Base-by-base conservation (phyloP, 2,329 filamentous ascomycete genomes). In the Onygenales sp. region DNA sequence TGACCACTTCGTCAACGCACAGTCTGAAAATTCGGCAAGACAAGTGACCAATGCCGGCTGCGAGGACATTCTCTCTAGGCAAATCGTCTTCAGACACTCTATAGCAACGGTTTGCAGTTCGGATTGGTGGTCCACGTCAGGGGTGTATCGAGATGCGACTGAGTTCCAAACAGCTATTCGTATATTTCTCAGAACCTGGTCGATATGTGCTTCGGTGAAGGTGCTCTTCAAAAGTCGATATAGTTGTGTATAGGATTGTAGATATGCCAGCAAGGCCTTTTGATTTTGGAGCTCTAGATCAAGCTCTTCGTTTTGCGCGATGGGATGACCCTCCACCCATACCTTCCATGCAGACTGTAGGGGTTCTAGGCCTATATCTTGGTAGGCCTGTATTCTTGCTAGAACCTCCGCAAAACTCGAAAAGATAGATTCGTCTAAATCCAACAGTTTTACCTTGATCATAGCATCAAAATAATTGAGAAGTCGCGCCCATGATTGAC, bases 251-350 rank as follows among this genome's bases (percentile, higher is more conserved):
- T 93, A 80, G 1, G 86, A 79, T 21, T 84, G 79, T 1, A 93
- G 80, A 70, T 95, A 96, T n/a, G 90, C 87, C 33, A 88, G 73
- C n/a, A 92, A 79, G 9, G 88, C 90, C 53, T 85, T 84, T 64
- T 95, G 88, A 59, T 93, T 94, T 56, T 87, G 80, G 2, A 71
- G 71, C 0, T 74, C 68, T 49, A 73, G 64, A 40, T 77, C 72
- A 11, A 72, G 63, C 14, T 69, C 63, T 10, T 68, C 64, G 36
- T 71, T 60, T 34, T 70, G 70, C 1, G 74, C 69, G 2, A 76
- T 70, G 0, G 85, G 84, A n/a, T 86, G 75, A 1, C 81, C 80
- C 40, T 80, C 75, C 13, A 80, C 81, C 87, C 87, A 91, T 4
- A 90, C 68, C 33, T 76, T 71, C 87, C 87, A 90, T 2, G 80